Base-by-base conservation (phyloP, 2,329 filamentous ascomycete species). In the Alternaria arborescens region DNA sequence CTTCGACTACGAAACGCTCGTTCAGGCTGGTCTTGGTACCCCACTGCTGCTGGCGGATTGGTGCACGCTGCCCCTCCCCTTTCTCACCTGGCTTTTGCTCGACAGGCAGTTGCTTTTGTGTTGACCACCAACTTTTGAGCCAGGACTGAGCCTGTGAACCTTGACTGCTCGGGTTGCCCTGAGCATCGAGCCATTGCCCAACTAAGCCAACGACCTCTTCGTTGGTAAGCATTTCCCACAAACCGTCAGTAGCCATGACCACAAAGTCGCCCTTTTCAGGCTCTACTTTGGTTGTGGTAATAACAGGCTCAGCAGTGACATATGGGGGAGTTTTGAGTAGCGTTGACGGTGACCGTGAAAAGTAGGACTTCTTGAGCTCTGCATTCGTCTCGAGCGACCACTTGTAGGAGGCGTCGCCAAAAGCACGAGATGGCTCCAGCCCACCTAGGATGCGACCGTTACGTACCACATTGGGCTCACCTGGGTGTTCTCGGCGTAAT, bases 191-290 rank as follows among this genome's bases (percentile, higher is more conserved):
- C 95, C 95, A 99, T 78, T 97, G 93, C 16, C 94, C 96, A 5
- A 99, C 95, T 3, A 99, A 87, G 0, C 95, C 95, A 52, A 99
- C 91, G 1, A 97, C 95, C 82, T 99, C 95, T 76, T 99, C 95
- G 72, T 98, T 99, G 48, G 93, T 97, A 63, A 99, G 85, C 95
- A 98, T 98, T 81, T 99, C 95, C 95, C 95, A 99, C 1, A 99
- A 85, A 4, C 95, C 95, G 76, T 99, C 95, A 0, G 95, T 97
- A 22, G 95, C 95, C 84, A 99, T 89, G 63, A 99, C 94, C 12
- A 99, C 85, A 72, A 99, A 99, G 76, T 99, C 95, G 46, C 94
- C 94, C 64, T 92, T 92, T 55, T 92, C 88, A 1, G 95, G 95
- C 70, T 94, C 86, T 53, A 99, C 90, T 78, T 95, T 91, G 46